Evolutionary conservation across 371 early-diverging fungal genomes (phyloP).

Genomic region (Syncephalastrum racemosum): DNA sequence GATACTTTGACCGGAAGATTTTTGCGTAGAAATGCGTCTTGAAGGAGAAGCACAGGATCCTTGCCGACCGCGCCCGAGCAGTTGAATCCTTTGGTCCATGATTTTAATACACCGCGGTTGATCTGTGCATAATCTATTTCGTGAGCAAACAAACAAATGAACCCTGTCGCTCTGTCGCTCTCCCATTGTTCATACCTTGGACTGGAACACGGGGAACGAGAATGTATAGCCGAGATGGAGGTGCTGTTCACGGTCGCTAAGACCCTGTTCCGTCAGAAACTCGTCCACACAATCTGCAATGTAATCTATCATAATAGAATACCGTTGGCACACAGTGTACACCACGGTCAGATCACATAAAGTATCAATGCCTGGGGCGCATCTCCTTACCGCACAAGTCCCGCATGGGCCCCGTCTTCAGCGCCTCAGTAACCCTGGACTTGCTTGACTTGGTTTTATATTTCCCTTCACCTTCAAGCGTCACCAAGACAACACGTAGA

Average conservation of each 20-base stretch:
- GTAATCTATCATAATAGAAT: conserved; percentile 54
- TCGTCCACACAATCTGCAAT: conserved; percentile 85
- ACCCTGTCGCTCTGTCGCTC: conserved; percentile 8
- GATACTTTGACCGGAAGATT: conserved; percentile 73
- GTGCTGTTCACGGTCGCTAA: conserved; percentile 28
- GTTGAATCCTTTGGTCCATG: conserved; percentile 95
- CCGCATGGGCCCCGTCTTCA: conserved; percentile 66
- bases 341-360: neutral
- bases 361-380: neutral
- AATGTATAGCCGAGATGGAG: conserved; percentile 93
- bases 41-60: conserved; percentile 87
- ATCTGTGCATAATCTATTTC: conserved; percentile 31
- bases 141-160: conserved; percentile 4
- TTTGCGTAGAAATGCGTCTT: conserved; percentile 79
- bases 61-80: conserved; percentile 78
- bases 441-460: conserved; percentile 72
- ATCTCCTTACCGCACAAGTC: conserved; percentile 41
- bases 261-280: conserved; percentile 69
- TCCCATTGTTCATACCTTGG: conserved; percentile 31
- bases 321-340: conserved; percentile 5
- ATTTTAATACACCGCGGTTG: conserved; percentile 72
- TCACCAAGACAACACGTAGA: conserved; percentile 86
- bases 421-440: conserved; percentile 75
- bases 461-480: conserved; percentile 75
- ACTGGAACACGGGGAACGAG: conserved; percentile 90